Evolutionary conservation across 2,329 filamentous ascomycete genomes (phyloP).

Genomic region (Helminthosporium solani): DNA sequence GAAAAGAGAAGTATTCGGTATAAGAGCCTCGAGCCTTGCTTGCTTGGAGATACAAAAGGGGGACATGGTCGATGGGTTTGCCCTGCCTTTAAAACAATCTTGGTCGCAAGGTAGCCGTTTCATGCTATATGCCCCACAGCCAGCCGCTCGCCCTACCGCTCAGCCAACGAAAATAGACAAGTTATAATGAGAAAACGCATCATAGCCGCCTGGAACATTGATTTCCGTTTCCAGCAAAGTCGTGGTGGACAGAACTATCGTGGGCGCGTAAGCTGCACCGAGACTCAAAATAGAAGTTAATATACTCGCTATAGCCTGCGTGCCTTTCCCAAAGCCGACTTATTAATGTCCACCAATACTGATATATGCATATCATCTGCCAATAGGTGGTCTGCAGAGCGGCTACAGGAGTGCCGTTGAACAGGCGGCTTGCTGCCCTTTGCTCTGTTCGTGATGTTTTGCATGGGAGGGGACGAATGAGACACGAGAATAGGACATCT

Average conservation of each 20-base stretch:
- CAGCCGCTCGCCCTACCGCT: constrained; percentile 9
- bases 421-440: constrained; percentile 20
- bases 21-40: constrained; percentile 5
- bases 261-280: constrained; percentile 32
- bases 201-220: constrained; percentile 8
- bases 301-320: constrained; percentile 1
- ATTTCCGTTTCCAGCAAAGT: constrained; percentile 7
- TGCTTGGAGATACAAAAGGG: constrained; percentile 18
- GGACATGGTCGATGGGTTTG: constrained; percentile 21
- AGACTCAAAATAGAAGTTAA: constrained; percentile 10
- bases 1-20: constrained; percentile 11
- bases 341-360: constrained; percentile 9
- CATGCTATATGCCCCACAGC: constrained; percentile 17
- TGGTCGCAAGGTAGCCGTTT: constrained; percentile 32
- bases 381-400: constrained; percentile 8
- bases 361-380: constrained; percentile 2
- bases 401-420: constrained; percentile 15
- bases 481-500: constrained; percentile 11
- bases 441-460: constrained; percentile 2
- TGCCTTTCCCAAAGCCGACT: not conserved
- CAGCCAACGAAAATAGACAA: constrained; percentile 19
- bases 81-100: constrained; percentile 38
- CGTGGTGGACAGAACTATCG: constrained; percentile 10
- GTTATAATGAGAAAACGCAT: constrained; percentile 7
- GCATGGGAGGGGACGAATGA: constrained; percentile 15